Evolutionary conservation across 805 yeast genomes (phyloP).

Genomic region (Monosporozyma servazzii): DNA sequence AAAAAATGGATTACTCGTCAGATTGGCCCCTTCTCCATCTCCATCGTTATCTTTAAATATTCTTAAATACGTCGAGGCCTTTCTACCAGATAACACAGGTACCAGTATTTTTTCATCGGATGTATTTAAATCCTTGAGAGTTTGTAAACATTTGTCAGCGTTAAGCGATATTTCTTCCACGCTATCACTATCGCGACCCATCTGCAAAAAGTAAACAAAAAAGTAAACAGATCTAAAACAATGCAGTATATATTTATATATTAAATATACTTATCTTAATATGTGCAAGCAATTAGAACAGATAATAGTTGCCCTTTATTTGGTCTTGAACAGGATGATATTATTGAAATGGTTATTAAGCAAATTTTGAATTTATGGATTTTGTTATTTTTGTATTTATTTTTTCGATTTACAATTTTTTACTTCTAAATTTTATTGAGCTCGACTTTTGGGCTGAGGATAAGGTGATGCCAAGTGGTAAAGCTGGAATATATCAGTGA

Average conservation of each 20-base stretch:
- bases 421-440: not conserved
- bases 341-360: not conserved
- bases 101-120: slow-evolving; percentile 16
- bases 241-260: not conserved
- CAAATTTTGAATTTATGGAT: not conserved
- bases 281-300: not conserved
- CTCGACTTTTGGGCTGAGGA: not conserved
- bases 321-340: not conserved
- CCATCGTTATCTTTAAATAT: slow-evolving; percentile 27
- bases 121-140: slow-evolving; percentile 21
- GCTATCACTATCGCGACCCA: not conserved
- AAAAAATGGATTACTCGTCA: not conserved
- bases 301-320: not conserved
- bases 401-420: not conserved
- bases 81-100: slow-evolving; percentile 27
- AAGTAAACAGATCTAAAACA: not conserved
- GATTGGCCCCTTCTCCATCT: not conserved
- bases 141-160: not conserved
- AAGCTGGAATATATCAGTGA: not conserved
- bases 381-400: not conserved
- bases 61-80: slow-evolving; percentile 28
- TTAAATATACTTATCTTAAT: not conserved
- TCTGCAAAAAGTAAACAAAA: not conserved
- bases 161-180: not conserved
- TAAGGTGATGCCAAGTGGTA: not conserved